Conservation (phyloP, 1,139 yeast genomes). For the Saccharomycopsis crataegensis region DNA sequence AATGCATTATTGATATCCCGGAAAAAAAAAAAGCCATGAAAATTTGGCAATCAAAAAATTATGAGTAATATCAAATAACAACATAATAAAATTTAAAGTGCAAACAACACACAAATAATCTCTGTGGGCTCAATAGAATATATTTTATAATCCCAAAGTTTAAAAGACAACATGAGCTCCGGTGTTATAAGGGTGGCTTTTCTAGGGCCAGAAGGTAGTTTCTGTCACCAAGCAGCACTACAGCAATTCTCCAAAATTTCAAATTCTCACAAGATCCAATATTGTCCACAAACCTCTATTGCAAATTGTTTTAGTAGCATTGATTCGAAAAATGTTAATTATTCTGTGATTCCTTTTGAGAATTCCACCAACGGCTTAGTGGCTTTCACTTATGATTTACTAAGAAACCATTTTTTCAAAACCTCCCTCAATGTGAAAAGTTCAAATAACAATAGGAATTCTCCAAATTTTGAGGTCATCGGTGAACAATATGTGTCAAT, state of each 20-base stretch:
- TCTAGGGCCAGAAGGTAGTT: conserved; percentile 86
- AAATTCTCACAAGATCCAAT: conserved; percentile 18
- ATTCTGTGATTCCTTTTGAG: conserved; percentile 85
- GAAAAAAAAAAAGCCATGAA: too few species aligned
- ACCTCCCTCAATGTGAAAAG: conserved; percentile 5
- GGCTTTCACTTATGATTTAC: conserved; percentile 70
- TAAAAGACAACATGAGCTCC: background rate
- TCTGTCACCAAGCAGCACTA: conserved; percentile 61
- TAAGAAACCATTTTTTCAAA: conserved; percentile 54
- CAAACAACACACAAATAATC: too few species aligned
- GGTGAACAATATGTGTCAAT: conserved; percentile 81
- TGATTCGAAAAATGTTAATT: conserved; percentile 43
- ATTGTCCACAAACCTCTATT: conserved; percentile 43
- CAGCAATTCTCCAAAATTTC: background rate
- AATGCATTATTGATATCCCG: too few species aligned
- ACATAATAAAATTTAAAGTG: too few species aligned
- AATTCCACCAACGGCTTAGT: conserved; percentile 96
- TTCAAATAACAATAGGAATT: background rate
- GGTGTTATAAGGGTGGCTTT: conserved; percentile 44
- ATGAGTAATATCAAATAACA: too few species aligned
- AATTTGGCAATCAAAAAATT: too few species aligned
- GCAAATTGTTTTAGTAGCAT: conserved; percentile 58
- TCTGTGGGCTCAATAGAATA: too few species aligned
- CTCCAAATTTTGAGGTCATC: conserved; percentile 39
- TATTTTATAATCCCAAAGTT: background rate